A percentile compares a stretch with the other conserved stretches of the same genome.
Conservation (phyloP, 2,329 filamentous ascomycete species). For the Ceratocystis huliohia region DNA sequence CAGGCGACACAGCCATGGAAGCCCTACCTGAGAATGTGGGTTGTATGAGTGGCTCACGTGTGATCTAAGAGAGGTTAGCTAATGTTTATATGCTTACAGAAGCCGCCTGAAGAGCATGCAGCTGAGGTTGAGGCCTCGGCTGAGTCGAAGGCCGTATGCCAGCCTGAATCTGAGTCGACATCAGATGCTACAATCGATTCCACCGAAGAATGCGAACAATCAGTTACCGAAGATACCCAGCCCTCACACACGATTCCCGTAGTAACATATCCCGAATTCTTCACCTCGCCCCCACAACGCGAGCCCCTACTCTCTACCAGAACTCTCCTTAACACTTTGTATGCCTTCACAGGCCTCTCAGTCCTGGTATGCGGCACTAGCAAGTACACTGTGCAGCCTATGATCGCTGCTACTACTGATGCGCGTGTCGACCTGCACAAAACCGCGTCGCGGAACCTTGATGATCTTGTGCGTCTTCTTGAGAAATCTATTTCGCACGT, state of each 20-base stretch:
- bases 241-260: constrained; percentile 41
- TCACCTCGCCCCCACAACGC: constrained; percentile 41
- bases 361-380: constrained; percentile 57
- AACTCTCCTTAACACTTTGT: constrained; percentile 46
- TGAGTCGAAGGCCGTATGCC: not conserved
- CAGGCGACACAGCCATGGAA: constrained; percentile 12
- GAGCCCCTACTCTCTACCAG: constrained; percentile 50
- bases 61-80: not conserved
- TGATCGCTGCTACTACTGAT: constrained; percentile 40
- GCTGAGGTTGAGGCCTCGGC: not conserved
- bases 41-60: not conserved
- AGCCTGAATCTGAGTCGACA: not conserved
- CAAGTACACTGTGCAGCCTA: constrained; percentile 54
- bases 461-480: constrained; percentile 37
- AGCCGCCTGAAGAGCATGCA: not conserved
- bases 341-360: constrained; percentile 45
- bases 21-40: not conserved
- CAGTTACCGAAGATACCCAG: not conserved
- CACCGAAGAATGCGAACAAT: not conserved
- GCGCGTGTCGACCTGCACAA: constrained; percentile 42
- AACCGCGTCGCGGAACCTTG: constrained; percentile 36
- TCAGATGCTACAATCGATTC: not conserved
- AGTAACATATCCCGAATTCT: constrained; percentile 59
- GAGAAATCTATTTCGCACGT: constrained; percentile 49
- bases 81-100: not conserved